Evolutionary conservation across 78 protist species (phyloP).

Genomic region (Emiliania huxleyi): DNA sequence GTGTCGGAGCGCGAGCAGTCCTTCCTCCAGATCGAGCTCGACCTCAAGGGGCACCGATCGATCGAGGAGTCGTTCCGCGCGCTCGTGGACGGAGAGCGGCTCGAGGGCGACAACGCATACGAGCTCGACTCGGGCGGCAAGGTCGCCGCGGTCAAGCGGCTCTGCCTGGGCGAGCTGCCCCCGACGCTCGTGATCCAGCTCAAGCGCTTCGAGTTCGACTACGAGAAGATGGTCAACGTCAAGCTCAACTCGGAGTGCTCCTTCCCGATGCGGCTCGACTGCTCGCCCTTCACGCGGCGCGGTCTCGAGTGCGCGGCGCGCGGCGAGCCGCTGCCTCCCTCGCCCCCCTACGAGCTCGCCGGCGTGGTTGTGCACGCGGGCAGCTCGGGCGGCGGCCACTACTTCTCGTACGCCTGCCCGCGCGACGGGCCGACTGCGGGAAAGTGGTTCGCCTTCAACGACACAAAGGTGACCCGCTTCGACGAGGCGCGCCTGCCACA

Average conservation of each 20-base stretch:
- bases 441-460: not conserved
- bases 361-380: conserved; percentile 83
- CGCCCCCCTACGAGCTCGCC: conserved; percentile 57
- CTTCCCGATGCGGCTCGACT: conserved; percentile 66
- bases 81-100: conserved; percentile 60
- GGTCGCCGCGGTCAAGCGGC: conserved; percentile 11
- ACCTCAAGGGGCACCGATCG: conserved; percentile 58
- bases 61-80: conserved; percentile 53
- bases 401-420: conserved; percentile 67
- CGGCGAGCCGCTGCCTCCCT: not conserved
- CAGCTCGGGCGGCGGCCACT: conserved; percentile 73
- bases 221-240: conserved; percentile 62
- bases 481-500: not conserved
- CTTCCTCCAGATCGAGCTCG: not conserved
- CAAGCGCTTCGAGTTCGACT: conserved; percentile 82
- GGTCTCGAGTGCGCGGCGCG: conserved; percentile 41
- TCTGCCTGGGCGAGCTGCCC: conserved; percentile 24
- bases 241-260: conserved; percentile 64
- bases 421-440: conserved; percentile 5
- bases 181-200: conserved; percentile 56
- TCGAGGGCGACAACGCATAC: conserved; percentile 48
- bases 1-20: not conserved
- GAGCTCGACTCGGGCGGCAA: conserved; percentile 14
- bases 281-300: conserved; percentile 68
- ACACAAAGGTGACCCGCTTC: not conserved